These are phyloP conservation scores for Aureobasidium sp. DNA, from an alignment of 2,329 filamentous ascomycete species.

Conservation along the genomic window DNA sequence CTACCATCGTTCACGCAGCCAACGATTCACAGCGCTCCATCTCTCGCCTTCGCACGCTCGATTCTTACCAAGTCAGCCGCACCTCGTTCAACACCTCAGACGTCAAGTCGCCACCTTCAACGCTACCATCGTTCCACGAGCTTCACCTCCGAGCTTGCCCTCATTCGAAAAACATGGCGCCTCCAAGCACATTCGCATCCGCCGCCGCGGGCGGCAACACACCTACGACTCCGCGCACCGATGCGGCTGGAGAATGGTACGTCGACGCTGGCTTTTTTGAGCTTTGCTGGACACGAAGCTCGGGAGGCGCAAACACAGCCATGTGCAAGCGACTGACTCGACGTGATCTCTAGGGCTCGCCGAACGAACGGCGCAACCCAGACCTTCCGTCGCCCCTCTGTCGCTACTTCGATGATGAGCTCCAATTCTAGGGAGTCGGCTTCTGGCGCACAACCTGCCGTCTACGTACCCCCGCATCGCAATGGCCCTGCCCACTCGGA, in stretches of 20 bases:
- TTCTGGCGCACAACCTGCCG: slow-evolving; percentile 24
- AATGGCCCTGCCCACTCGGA: slow-evolving; percentile 45
- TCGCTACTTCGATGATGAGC: slow-evolving; percentile 44
- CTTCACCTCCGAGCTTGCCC: slow-evolving; percentile 9
- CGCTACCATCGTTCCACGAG: neutral
- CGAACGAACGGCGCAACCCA: slow-evolving; percentile 58
- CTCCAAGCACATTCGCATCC: slow-evolving; percentile 40
- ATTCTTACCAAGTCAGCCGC: neutral
- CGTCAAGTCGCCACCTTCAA: neutral
- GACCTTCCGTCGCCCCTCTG: slow-evolving; percentile 56
- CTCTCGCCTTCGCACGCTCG: neutral
- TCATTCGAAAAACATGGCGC: slow-evolving; percentile 30
- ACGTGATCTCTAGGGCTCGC: slow-evolving; percentile 42
- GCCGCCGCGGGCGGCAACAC: slow-evolving; percentile 38
- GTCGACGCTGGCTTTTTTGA: slow-evolving; percentile 18
- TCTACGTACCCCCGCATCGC: slow-evolving; percentile 55
- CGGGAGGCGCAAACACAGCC: slow-evolving; percentile 10
- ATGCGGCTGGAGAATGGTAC: slow-evolving; percentile 38
- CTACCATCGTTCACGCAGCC: neutral
- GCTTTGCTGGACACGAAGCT: neutral
- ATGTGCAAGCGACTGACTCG: slow-evolving; percentile 1
- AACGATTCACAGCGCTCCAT: neutral
- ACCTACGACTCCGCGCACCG: slow-evolving; percentile 30
- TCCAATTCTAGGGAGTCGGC: slow-evolving; percentile 26
- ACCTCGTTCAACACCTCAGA: neutral